A percentile compares a stretch with the other conserved stretches of the same genome.
phyloP scores from a whole-genome alignment of 208 protist genomes.

The Endotrypanum monterogeii region DNA sequence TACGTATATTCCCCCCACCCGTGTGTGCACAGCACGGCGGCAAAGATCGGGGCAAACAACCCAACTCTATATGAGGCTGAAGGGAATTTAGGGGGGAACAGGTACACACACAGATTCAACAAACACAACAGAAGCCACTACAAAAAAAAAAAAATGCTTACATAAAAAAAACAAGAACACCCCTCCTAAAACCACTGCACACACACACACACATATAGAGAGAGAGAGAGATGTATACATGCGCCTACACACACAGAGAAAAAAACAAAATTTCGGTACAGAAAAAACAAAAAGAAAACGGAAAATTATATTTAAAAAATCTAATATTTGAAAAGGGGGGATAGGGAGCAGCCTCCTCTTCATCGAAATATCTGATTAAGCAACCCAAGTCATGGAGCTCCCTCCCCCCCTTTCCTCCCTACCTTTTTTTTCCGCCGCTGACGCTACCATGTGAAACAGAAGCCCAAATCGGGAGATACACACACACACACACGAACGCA shows the following conservation, averaged over 20 bases:
- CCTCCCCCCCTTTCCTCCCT: too few relatives aligned
- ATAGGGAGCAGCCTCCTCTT: too few relatives aligned
- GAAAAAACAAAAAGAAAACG: background rate
- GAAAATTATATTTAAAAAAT: background rate
- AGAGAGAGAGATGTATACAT: background rate
- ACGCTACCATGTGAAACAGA: too few relatives aligned
- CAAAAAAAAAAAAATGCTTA: slow-evolving; percentile 15
- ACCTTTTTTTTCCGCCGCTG: too few relatives aligned
- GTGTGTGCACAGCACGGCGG: background rate
- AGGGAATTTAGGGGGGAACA: too few relatives aligned
- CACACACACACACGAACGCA: background rate
- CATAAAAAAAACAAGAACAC: background rate
- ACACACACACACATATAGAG: background rate
- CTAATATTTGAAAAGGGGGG: too few relatives aligned
- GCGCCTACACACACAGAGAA: background rate
- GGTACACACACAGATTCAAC: too few relatives aligned
- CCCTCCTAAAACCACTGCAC: background rate
- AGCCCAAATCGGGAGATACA: background rate
- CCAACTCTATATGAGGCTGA: too few relatives aligned
- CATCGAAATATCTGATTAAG: too few relatives aligned
- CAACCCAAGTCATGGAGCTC: too few relatives aligned
- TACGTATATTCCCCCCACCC: too few relatives aligned
- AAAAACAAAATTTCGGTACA: slow-evolving; percentile 2
- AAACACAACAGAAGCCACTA: background rate
- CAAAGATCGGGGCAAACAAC: background rate